Conservation (phyloP, 202 grass and related monocot species). For the Hordeum pubiflorum region DNA sequence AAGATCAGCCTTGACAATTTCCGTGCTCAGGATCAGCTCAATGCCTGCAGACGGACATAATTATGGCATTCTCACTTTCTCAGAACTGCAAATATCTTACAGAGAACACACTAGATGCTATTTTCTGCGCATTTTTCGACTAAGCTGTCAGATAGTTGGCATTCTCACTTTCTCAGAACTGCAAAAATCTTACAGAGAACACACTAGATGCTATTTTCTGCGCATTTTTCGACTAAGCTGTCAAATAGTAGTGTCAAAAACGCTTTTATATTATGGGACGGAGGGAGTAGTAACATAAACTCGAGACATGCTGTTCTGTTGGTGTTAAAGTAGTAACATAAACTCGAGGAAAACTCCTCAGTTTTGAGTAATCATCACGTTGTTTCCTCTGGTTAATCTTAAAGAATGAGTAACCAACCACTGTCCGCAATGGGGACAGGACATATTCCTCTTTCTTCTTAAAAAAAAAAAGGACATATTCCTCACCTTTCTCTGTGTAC, state of each 20-base stretch:
- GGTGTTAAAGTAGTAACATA: neutral
- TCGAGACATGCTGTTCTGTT: neutral
- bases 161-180: neutral
- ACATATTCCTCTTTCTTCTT: neutral
- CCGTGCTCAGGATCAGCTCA: conserved; percentile 75
- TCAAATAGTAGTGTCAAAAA: neutral
- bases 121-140: neutral
- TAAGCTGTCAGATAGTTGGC: neutral
- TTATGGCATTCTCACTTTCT: neutral
- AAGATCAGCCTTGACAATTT: conserved; percentile 81
- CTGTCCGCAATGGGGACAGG: too few species aligned
- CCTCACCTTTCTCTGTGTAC: conserved; percentile 71
- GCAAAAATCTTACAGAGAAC: neutral
- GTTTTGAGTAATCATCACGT: too few species aligned
- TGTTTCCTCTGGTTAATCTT: too few species aligned
- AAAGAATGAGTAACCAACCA: too few species aligned
- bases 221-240: neutral
- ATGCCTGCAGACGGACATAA: conserved; percentile 39
- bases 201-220: neutral
- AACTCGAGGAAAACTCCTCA: too few species aligned
- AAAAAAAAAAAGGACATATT: neutral
- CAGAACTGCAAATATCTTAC: neutral
- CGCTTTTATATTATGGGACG: too few species aligned
- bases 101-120: neutral
- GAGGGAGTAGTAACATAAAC: neutral